phyloP scores from a whole-genome alignment of 257 asterid genomes.

The Nicotiana sylvestris region DNA sequence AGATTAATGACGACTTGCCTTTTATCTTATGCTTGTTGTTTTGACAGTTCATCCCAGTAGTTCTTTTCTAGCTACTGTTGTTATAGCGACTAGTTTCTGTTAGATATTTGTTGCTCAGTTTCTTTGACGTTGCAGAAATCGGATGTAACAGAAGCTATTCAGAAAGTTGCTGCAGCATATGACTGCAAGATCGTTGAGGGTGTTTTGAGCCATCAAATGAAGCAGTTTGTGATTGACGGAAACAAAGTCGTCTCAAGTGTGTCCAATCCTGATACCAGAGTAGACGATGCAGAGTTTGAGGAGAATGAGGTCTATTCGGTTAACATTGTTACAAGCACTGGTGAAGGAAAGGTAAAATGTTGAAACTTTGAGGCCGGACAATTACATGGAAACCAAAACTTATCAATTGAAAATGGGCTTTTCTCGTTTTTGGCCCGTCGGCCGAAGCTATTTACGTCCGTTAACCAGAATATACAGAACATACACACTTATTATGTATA shows the following conservation, averaged over 20 bases:
- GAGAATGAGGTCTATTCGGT: slow-evolving; percentile 73
- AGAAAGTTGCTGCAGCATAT: slow-evolving; percentile 85
- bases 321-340: slow-evolving; percentile 86
- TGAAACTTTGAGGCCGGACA: not conserved
- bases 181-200: slow-evolving; percentile 97
- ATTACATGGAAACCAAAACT: not conserved
- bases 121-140: slow-evolving; percentile 9
- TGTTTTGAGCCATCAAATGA: slow-evolving; percentile 89
- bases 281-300: slow-evolving; percentile 89
- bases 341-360: slow-evolving; percentile 78
- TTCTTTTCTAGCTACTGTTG: not conserved
- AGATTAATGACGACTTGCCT: not conserved
- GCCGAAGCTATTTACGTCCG: no score
- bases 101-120: not conserved
- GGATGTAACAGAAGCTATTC: slow-evolving; percentile 19
- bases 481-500: no score
- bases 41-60: not conserved
- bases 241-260: slow-evolving; percentile 74
- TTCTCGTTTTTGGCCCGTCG: no score
- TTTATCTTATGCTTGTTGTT: not conserved
- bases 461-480: no score
- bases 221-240: slow-evolving; percentile 87
- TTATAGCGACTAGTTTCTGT: not conserved
- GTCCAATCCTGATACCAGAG: slow-evolving; percentile 72
- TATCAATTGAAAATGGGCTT: not conserved